Base-by-base conservation (phyloP, 306 rosid genomes). In the barrel medic (Medicago truncatula) region DNA sequence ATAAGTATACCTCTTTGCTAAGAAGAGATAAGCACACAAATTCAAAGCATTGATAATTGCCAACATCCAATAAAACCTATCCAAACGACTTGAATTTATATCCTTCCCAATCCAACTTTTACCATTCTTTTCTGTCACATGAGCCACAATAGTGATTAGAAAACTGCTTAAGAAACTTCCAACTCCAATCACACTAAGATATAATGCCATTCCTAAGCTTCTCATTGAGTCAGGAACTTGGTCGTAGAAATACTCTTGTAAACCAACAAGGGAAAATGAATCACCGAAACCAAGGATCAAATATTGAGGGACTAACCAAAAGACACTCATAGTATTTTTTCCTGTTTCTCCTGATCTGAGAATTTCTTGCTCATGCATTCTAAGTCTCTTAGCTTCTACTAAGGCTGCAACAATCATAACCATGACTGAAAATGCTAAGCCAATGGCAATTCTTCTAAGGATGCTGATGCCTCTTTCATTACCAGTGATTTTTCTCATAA, bases 191-290 rank as follows among this genome's bases (percentile, higher is more conserved):
- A 84, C 86, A 65, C 90, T 81, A 9, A 87, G 86, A 76, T 47
- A 87, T n/a, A 87, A 34, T 4, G 52, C 97, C 23, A 93, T 86
- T 49, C 96, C 97, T 3, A 93, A 49, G 67, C 96, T 93, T 63
- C 96, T 86, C 97, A 91, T 93, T 9, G 97, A 87, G 6, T 93
- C 97, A 0, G 97, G 97, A 8, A 87, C 98, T 82, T 93, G 98
- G 53, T 88, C 94, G 18, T 89, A 91, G 36, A 91, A 93, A 39
- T 89, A 89, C 80, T 93, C 98, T 43, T 93, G 97, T 66, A 91
- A 77, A 0, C 98, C 98, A 43, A 91, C 97, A 34, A 86, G 9
- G 1, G 79, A 73, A 64, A 86, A 84, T 17, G 79, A 52, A 49
- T 86, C 88, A 28, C 46, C 90, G 21, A 86, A 1, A 6, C 90